Evolutionary conservation across 2,329 filamentous ascomycete genomes (phyloP), one percentile per base, ranked within the genome.

Genomic region (Zasmidium citrigriseum): DNA sequence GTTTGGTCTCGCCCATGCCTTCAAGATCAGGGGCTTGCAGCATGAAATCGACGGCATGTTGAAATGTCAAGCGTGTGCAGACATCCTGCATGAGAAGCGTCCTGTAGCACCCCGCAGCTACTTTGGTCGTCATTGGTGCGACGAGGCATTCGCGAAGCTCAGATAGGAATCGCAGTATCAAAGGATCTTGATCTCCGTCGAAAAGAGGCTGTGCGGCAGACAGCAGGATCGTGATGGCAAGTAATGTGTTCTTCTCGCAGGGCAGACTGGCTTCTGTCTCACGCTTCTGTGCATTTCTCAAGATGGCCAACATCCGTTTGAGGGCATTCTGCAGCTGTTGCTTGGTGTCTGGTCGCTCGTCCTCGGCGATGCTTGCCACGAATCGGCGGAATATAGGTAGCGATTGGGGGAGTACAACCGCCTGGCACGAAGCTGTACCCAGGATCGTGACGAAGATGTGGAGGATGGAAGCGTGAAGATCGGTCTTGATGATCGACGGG

Each of bases 371-470:
- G 68, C 86, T 90, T 46, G 85, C 85, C 60, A 98, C 83, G 73
- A 99, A 99, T 25, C 93, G 87, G 74, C 96, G 93, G 73, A 99
- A 87, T 44, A 93, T 96, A 0, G 95, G 91, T 16, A 99, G 82
- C 2, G 92, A 88, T 74, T 96, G 90, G 0, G 95, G 93, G 1
- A 98, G 88, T 27, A 98, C 91, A 38, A 91, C 83, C 23, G 90
- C 86, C 75, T 99, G 96, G 70, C 93, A 98, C 11, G 86, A 82
- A 0, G 90, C 89, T 0, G 92, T 97, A 14, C 90, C 89, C 12
- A 99, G 83, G 57, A 96, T 95, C 0, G 92, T 96, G 54, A 91
- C 89, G 71, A 98, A 97, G 55, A 98, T 96, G 77, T 99, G 93
- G 51, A 99, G 85, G 65, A 98, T 96, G 70, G 93, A 98, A 41